Evolutionary conservation across 1,139 yeast genomes (phyloP).

Genomic region (Sugiyamaella xylanicola): DNA sequence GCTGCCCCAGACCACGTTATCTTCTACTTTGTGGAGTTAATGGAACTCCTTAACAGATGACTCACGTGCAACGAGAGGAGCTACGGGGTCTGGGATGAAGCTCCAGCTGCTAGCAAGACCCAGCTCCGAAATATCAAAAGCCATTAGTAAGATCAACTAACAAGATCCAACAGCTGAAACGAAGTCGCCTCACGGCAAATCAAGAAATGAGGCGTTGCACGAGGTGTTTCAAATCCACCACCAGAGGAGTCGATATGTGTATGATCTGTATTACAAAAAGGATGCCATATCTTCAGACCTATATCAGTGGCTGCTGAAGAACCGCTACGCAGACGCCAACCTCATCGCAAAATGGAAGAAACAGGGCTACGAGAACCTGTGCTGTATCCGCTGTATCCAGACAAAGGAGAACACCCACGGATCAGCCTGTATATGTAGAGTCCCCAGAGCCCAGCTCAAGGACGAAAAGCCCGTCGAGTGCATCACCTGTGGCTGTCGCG

Average conservation of each 20-base stretch:
- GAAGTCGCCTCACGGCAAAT: conserved; percentile 39
- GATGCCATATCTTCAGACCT: conserved; percentile 66
- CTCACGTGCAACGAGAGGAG: no score
- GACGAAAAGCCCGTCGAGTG: conserved; percentile 54
- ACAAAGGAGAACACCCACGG: conserved; percentile 64
- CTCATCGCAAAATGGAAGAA: conserved; percentile 91
- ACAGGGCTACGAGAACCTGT: conserved; percentile 82
- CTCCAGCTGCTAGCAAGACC: no score
- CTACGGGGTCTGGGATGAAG: no score
- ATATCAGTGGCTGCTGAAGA: conserved; percentile 75
- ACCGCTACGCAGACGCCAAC: conserved; percentile 66
- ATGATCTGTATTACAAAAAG: conserved; percentile 69
- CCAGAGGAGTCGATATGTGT: conserved; percentile 75
- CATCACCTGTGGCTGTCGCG: conserved; percentile 85
- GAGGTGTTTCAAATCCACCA: conserved; percentile 70
- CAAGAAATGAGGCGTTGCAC: conserved; percentile 64
- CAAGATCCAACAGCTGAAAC: no score
- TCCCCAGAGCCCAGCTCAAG: conserved; percentile 59
- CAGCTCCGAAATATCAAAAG: no score
- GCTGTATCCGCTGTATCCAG: conserved; percentile 81
- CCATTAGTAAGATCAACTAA: no score
- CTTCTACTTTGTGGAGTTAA: no score
- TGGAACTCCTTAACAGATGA: no score
- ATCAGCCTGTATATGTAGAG: conserved; percentile 80
- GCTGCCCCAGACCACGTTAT: no score